Conservation (phyloP, 2,329 filamentous ascomycete genomes). For the Dothistroma pini region DNA sequence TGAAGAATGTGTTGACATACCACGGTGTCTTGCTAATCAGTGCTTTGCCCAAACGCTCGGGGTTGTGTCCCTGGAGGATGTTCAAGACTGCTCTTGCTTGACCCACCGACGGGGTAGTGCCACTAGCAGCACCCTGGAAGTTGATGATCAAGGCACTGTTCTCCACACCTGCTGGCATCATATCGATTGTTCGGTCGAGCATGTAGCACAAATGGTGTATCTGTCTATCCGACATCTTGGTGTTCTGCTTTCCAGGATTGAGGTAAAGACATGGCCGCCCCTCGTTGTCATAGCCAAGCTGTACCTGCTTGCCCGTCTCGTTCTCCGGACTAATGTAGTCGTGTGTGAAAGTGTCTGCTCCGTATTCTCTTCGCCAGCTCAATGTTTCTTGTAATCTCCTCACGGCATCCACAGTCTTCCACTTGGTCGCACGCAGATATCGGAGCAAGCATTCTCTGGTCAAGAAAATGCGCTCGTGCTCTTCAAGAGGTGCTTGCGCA, state of each 20-base stretch:
- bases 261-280: slow-evolving; percentile 88
- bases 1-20: slow-evolving; percentile 92
- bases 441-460: slow-evolving; percentile 88
- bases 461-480: slow-evolving; percentile 82
- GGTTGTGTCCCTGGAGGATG: slow-evolving; percentile 94
- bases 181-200: slow-evolving; percentile 82
- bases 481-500: slow-evolving; percentile 62
- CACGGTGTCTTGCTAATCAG: slow-evolving; percentile 90
- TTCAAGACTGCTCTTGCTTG: slow-evolving; percentile 79
- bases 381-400: slow-evolving; percentile 78
- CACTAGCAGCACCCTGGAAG: slow-evolving; percentile 74
- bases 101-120: slow-evolving; percentile 71
- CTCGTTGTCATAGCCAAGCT: slow-evolving; percentile 81
- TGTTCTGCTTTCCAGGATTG: slow-evolving; percentile 88
- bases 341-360: slow-evolving; percentile 70
- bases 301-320: slow-evolving; percentile 91
- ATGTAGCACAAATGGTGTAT: slow-evolving; percentile 94
- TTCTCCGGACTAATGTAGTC: slow-evolving; percentile 93
- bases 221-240: slow-evolving; percentile 77
- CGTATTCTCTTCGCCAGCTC: slow-evolving; percentile 87
- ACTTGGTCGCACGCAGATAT: slow-evolving; percentile 91
- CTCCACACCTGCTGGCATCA: slow-evolving; percentile 85
- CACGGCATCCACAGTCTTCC: slow-evolving; percentile 70
- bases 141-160: slow-evolving; percentile 84
- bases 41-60: slow-evolving; percentile 82